Evolutionary conservation across 2,329 filamentous ascomycete genomes (phyloP).

Genomic region (Trichoderma afroharzianum): DNA sequence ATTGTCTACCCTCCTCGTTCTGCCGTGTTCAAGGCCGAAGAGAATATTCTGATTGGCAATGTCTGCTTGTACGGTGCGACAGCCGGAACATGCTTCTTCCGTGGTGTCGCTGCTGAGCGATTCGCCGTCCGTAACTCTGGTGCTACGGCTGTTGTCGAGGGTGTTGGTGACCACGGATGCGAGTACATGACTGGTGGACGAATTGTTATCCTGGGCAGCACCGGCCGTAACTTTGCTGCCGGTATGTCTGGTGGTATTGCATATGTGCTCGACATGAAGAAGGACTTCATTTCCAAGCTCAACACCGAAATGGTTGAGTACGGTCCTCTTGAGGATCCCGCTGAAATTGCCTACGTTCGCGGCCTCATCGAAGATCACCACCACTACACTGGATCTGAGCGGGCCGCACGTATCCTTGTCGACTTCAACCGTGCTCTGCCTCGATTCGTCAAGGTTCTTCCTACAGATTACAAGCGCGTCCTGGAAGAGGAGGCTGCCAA

Average conservation of each 20-base stretch:
- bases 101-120: constrained; percentile 90
- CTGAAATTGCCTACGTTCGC: constrained; percentile 85
- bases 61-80: constrained; percentile 95
- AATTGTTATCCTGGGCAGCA: constrained; percentile 79
- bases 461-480: constrained; percentile 94
- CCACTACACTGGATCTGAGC: constrained; percentile 94
- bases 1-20: constrained; percentile 90
- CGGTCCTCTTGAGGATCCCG: constrained; percentile 74
- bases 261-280: constrained; percentile 84
- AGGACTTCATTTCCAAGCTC: constrained; percentile 88
- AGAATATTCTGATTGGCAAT: constrained; percentile 92
- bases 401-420: constrained; percentile 87
- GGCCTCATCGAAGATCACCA: constrained; percentile 94
- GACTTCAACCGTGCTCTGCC: constrained; percentile 90
- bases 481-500: constrained; percentile 81
- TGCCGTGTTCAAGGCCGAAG: constrained; percentile 91
- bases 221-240: constrained; percentile 94
- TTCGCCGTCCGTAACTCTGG: constrained; percentile 97
- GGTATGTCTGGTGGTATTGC: constrained; percentile 99
- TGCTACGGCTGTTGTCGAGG: constrained; percentile 92
- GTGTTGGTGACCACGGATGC: constrained; percentile 91
- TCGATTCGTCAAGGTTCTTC: constrained; percentile 89
- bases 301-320: constrained; percentile 98
- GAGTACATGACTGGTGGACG: constrained; percentile 99
- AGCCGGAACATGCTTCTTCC: constrained; percentile 89